Evolutionary conservation across 768 basidiomycete species (phyloP).

Genomic region (Lentinula edodes): DNA sequence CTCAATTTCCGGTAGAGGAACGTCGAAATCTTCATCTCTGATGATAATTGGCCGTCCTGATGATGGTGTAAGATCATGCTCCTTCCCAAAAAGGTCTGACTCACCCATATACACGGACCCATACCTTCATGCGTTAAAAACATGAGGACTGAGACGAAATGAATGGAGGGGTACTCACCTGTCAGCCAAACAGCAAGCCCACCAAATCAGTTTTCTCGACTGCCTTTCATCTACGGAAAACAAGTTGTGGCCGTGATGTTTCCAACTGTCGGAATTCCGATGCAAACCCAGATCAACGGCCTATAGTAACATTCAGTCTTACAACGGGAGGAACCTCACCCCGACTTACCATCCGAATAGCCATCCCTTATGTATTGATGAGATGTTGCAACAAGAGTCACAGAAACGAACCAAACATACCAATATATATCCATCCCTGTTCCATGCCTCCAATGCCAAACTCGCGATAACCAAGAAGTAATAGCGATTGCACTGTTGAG

Average conservation of each 20-base stretch:
- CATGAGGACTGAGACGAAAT: not conserved
- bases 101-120: constrained; percentile 72
- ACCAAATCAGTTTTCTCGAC: constrained; percentile 74
- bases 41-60: constrained; percentile 65
- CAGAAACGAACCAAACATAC: constrained; percentile 25
- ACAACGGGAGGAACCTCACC: not conserved
- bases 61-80: constrained; percentile 5
- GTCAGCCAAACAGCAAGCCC: constrained; percentile 67
- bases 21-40: constrained; percentile 65
- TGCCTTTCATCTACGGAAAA: constrained; percentile 67
- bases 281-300: constrained; percentile 80
- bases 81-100: constrained; percentile 8
- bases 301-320: constrained; percentile 24
- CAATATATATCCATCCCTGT: constrained; percentile 81
- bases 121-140: constrained; percentile 36
- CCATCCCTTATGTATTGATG: constrained; percentile 46
- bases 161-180: constrained; percentile 37
- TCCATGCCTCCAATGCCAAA: constrained; percentile 84
- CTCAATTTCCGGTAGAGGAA: constrained; percentile 50
- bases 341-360: constrained; percentile 59
- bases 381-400: constrained; percentile 7
- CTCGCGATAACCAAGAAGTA: constrained; percentile 78
- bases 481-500: constrained; percentile 75
- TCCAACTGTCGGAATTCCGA: constrained; percentile 73
- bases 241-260: constrained; percentile 50